These are phyloP conservation scores for Phaeosphaeria sp. DNA, from an alignment of 2,329 filamentous ascomycete species.

Conservation along the genomic window DNA sequence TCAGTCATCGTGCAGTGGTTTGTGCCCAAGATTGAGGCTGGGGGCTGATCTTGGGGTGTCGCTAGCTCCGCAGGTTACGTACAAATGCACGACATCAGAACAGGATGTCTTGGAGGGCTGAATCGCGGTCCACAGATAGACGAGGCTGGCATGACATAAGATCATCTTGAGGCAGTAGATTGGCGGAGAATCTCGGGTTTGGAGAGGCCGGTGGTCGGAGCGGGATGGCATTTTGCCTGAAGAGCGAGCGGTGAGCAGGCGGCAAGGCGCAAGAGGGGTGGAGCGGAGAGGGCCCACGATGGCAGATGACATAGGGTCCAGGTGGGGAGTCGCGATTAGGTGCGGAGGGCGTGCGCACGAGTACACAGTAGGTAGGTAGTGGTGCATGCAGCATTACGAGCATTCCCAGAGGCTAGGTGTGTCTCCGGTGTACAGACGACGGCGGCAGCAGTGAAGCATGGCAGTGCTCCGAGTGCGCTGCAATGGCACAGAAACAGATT, in stretches of 20 bases:
- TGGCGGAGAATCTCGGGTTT: constrained; percentile 24
- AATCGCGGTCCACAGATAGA: constrained; percentile 15
- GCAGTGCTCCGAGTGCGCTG: background rate
- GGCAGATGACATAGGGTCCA: constrained; percentile 11
- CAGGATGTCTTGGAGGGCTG: constrained; percentile 16
- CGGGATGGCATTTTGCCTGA: constrained; percentile 29
- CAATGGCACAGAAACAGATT: constrained; percentile 9
- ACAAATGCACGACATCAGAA: constrained; percentile 23
- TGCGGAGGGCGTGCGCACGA: constrained; percentile 19
- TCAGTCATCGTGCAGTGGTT: constrained; percentile 17
- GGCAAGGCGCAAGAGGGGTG: constrained; percentile 20
- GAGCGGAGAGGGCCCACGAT: constrained; percentile 26
- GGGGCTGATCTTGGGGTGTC: constrained; percentile 7
- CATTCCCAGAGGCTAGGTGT: background rate
- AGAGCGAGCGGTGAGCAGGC: constrained; percentile 28
- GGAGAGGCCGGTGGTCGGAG: constrained; percentile 24
- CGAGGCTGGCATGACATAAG: constrained; percentile 25
- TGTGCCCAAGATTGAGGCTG: constrained; percentile 26
- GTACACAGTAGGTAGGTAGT: too few relatives aligned
- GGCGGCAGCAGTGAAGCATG: background rate
- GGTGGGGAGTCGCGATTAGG: constrained; percentile 21
- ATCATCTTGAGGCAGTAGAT: constrained; percentile 14
- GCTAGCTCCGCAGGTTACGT: constrained; percentile 30
- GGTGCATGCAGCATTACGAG: constrained; percentile 2
- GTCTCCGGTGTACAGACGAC: background rate